Evolutionary conservation across 176 grass and related monocot species (phyloP).

Genomic region (Musa acuminata): DNA sequence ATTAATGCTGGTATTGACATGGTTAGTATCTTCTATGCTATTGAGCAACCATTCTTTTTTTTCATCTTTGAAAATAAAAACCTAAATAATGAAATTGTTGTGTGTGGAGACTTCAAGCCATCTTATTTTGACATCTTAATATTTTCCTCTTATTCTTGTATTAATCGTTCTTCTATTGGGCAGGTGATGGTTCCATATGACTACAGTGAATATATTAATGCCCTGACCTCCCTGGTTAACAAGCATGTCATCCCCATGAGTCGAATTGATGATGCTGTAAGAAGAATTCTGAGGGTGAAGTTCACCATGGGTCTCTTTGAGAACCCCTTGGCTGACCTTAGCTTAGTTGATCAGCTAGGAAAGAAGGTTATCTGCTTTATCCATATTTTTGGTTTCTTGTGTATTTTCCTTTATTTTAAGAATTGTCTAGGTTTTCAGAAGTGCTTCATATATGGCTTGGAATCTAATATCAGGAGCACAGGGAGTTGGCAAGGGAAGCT

Average conservation of each 20-base stretch:
- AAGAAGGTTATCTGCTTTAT: constrained; percentile 59
- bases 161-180: neutral
- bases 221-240: constrained; percentile 66
- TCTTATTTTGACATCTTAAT: neutral
- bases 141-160: neutral
- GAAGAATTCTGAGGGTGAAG: constrained; percentile 83
- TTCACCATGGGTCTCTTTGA: constrained; percentile 97
- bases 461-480: constrained; percentile 64
- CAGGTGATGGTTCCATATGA: constrained; percentile 89
- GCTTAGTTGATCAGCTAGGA: constrained; percentile 72
- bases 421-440: neutral
- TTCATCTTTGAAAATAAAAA: neutral
- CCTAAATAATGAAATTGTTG: neutral
- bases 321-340: constrained; percentile 81
- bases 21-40: constrained; percentile 33
- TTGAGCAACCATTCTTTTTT: neutral
- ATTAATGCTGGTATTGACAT: constrained; percentile 92
- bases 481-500: constrained; percentile 93
- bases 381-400: neutral
- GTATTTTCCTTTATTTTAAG: neutral
- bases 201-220: constrained; percentile 58
- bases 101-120: neutral
- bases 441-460: neutral
- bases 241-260: constrained; percentile 52
- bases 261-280: constrained; percentile 94